These are phyloP conservation scores for Candida mattraensis DNA, from an alignment of 805 yeast species.

Conservation along the genomic window DNA sequence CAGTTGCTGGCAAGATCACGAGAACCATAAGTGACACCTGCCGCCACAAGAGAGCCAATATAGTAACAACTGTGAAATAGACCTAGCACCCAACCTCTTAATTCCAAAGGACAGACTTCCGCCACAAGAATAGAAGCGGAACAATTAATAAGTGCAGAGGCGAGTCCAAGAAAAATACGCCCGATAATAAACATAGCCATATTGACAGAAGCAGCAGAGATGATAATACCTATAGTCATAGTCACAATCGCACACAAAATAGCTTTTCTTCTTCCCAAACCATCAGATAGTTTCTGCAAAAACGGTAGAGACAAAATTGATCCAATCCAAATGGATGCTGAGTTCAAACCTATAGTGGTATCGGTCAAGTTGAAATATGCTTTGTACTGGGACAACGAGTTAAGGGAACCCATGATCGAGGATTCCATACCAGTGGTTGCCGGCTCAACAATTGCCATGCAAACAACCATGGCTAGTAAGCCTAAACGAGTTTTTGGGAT, in stretches of 20 bases:
- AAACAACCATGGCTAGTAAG: no score
- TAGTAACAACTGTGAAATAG: slow-evolving; percentile 46
- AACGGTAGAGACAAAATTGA: slow-evolving; percentile 3
- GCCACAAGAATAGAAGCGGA: slow-evolving; percentile 49
- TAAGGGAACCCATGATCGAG: no score
- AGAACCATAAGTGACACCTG: slow-evolving; percentile 45
- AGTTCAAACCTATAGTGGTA: no score
- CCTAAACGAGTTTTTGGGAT: no score
- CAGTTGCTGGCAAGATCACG: slow-evolving; percentile 38
- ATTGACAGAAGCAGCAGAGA: slow-evolving; percentile 39
- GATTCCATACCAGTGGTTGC: no score
- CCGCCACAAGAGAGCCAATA: slow-evolving; percentile 43
- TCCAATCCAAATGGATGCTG: slow-evolving; percentile 29
- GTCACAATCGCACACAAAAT: slow-evolving; percentile 51
- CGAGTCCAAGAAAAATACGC: slow-evolving; percentile 48
- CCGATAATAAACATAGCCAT: slow-evolving; percentile 38
- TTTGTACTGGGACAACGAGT: no score
- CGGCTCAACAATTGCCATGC: no score
- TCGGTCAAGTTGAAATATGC: no score
- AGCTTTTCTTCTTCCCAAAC: slow-evolving; percentile 57
- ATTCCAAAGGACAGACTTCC: slow-evolving; percentile 46
- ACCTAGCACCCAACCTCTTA: slow-evolving; percentile 39
- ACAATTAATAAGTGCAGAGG: slow-evolving; percentile 39
- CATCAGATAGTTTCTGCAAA: slow-evolving; percentile 5
- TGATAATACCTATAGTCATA: slow-evolving; percentile 51